A percentile compares a stretch with the other conserved stretches of the same genome.
phyloP scores from a whole-genome alignment of 2,329 filamentous ascomycete species.

The Stagonosporopsis cucurbitacearum region DNA sequence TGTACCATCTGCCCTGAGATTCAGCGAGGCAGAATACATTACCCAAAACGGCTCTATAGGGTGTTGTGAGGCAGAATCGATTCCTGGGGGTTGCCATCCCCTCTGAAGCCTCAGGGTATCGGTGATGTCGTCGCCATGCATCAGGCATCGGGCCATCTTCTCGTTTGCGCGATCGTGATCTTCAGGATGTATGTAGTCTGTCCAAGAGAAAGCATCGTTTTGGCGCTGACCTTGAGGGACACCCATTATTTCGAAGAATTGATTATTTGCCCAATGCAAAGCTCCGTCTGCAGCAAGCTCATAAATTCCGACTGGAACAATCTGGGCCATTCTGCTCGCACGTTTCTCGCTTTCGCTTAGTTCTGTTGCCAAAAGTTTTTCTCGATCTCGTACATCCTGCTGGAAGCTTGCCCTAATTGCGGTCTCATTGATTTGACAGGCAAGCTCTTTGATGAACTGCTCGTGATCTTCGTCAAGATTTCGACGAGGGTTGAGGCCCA shows the following conservation, averaged over 20 bases:
- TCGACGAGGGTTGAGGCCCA: slow-evolving; percentile 10
- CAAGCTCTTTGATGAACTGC: slow-evolving; percentile 10
- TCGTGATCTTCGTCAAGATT: slow-evolving; percentile 9
- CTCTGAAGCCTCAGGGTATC: slow-evolving; percentile 7
- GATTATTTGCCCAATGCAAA: slow-evolving; percentile 13
- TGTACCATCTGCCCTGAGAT: neutral
- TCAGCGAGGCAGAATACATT: slow-evolving; percentile 11
- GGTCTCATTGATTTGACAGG: slow-evolving; percentile 3
- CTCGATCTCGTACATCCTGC: neutral
- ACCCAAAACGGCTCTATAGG: slow-evolving; percentile 10
- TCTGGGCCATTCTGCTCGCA: slow-evolving; percentile 6
- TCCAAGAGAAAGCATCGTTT: slow-evolving; percentile 2
- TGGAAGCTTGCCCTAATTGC: neutral
- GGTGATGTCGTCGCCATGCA: slow-evolving; percentile 3
- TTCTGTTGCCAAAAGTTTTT: slow-evolving; percentile 2
- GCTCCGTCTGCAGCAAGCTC: slow-evolving; percentile 7
- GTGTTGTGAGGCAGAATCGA: neutral
- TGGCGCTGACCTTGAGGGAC: slow-evolving; percentile 3
- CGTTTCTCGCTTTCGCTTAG: slow-evolving; percentile 11
- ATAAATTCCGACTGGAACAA: slow-evolving; percentile 16
- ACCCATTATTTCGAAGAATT: slow-evolving; percentile 16
- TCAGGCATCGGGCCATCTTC: slow-evolving; percentile 6
- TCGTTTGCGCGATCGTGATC: slow-evolving; percentile 6
- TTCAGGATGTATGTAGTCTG: slow-evolving; percentile 12
- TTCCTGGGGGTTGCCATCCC: slow-evolving; percentile 3